Percentiles rank a stretch among this genome's conserved stretches.
phyloP scores from a whole-genome alignment of 768 basidiomycete genomes.

The Phaeolepiota aurea region DNA sequence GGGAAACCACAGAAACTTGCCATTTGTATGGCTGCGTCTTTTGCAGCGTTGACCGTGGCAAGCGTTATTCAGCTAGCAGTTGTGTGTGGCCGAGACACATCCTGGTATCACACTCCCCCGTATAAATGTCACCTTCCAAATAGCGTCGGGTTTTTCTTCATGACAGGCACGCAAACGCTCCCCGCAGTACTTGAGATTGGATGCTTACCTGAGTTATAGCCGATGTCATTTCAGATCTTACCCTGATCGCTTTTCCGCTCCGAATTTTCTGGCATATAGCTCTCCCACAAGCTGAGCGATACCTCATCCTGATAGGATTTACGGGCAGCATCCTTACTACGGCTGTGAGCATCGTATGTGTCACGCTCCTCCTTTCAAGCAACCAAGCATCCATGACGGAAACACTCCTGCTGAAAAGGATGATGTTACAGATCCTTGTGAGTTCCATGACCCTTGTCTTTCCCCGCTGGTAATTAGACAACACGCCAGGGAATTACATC shows the following conservation, averaged over 20 bases:
- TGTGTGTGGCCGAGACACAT: not conserved
- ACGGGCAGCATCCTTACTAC: conserved; percentile 11
- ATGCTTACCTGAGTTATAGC: conserved; percentile 4
- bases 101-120: not conserved
- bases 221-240: conserved; percentile 11
- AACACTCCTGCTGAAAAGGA: not conserved
- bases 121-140: not conserved
- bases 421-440: conserved; percentile 7
- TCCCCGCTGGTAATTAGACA: not conserved
- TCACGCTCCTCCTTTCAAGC: not conserved
- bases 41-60: not conserved
- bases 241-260: conserved; percentile 8
- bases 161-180: not conserved
- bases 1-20: not conserved
- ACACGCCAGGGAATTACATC: conserved; percentile 7
- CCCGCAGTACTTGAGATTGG: not conserved
- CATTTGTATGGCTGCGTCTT: not conserved
- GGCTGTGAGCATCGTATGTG: not conserved
- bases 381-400: not conserved
- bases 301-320: conserved; percentile 11
- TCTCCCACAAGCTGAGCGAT: conserved; percentile 6
- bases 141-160: not conserved
- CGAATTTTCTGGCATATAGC: conserved; percentile 11
- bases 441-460: not conserved
- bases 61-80: not conserved